Percentiles rank a stretch among this genome's conserved stretches.
Conservation (phyloP, 1,284 basidiomycete species). For the Termitomyces sp. region DNA sequence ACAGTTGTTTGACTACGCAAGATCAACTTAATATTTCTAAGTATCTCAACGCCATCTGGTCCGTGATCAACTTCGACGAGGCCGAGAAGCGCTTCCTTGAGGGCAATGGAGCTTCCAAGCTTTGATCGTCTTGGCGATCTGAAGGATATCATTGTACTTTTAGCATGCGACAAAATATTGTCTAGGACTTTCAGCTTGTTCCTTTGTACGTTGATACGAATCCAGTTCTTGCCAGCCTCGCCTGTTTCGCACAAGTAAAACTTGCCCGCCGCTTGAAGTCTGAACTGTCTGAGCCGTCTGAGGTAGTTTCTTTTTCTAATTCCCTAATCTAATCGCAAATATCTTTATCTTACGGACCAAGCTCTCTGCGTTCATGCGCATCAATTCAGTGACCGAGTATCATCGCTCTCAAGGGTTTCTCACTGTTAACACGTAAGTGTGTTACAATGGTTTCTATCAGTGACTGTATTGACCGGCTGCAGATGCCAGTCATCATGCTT, state of each 20-base stretch:
- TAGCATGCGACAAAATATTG: background rate
- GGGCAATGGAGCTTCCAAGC: slow-evolving; percentile 23
- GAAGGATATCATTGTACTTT: background rate
- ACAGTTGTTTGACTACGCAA: background rate
- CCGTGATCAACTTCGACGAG: slow-evolving; percentile 79
- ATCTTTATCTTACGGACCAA: background rate
- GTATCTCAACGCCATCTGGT: slow-evolving; percentile 80
- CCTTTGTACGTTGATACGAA: background rate
- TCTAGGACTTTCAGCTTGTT: background rate
- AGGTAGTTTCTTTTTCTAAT: background rate
- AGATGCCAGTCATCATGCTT: too few species aligned
- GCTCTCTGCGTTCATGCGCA: background rate
- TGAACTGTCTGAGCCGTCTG: background rate
- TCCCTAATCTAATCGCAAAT: background rate
- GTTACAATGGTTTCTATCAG: too few species aligned
- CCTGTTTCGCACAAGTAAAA: too few species aligned
- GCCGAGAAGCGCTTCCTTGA: slow-evolving; percentile 65
- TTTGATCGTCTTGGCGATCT: slow-evolving; percentile 1
- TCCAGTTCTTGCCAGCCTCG: background rate
- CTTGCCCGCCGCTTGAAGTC: background rate
- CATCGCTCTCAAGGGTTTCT: too few species aligned
- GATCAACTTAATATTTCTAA: slow-evolving; percentile 21
- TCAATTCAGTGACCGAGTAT: background rate
- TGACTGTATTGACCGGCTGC: too few species aligned
- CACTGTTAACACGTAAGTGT: too few species aligned